These are phyloP conservation scores for Colletotrichum cereale DNA, from an alignment of 2,329 filamentous ascomycete genomes.

Conservation along the genomic window DNA sequence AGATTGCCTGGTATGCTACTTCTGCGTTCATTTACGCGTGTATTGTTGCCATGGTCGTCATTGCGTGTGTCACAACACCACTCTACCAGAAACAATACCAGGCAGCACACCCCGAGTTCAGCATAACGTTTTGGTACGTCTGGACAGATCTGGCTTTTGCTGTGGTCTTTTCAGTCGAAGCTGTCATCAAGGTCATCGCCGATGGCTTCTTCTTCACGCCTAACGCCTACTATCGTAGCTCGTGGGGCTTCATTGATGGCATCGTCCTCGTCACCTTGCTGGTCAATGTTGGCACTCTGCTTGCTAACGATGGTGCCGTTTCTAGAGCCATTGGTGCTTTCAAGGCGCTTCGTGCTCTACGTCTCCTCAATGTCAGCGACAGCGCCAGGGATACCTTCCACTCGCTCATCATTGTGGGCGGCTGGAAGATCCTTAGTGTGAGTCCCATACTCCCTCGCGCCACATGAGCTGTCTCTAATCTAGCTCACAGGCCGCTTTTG, in stretches of 20 bases:
- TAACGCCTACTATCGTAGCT: conserved; percentile 95
- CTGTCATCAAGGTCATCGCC: conserved; percentile 90
- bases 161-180: conserved; percentile 86
- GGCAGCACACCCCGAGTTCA: conserved; percentile 66
- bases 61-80: conserved; percentile 94
- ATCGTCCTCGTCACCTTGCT: conserved; percentile 92
- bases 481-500: conserved; percentile 76
- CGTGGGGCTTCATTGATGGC: conserved; percentile 96
- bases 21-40: conserved; percentile 94
- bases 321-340: conserved; percentile 95
- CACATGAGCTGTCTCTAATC: conserved; percentile 12
- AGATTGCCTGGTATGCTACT: conserved; percentile 91
- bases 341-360: conserved; percentile 92
- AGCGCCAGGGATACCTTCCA: conserved; percentile 97
- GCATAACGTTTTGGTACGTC: conserved; percentile 88
- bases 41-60: conserved; percentile 97
- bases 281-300: conserved; percentile 90
- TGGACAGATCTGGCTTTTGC: conserved; percentile 95
- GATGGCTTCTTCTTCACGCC: conserved; percentile 97
- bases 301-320: conserved; percentile 85
- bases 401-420: conserved; percentile 92
- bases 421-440: conserved; percentile 91
- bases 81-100: conserved; percentile 94
- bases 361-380: conserved; percentile 94
- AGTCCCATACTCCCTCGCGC: conserved; percentile 50